phyloP scores from a whole-genome alignment of 352 stramenopile species.

The Albugo laibachii region DNA sequence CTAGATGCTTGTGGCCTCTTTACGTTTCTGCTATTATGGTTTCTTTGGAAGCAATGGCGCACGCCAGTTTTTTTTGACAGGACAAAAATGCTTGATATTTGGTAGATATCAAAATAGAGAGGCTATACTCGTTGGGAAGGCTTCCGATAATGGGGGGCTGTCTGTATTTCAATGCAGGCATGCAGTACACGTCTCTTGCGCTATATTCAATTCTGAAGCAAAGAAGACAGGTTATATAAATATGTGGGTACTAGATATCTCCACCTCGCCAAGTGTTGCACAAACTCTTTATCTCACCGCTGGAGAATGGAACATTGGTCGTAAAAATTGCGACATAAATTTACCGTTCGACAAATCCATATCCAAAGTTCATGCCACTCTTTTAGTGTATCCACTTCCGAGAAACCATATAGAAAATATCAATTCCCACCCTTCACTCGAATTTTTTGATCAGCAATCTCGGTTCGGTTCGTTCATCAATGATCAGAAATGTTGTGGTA shows the following conservation, averaged over 20 bases:
- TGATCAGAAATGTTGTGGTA: slow-evolving; percentile 30
- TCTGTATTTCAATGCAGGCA: too few species aligned
- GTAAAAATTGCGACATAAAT: slow-evolving; percentile 71
- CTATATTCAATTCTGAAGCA: too few species aligned
- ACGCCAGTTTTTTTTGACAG: too few species aligned
- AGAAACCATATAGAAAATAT: slow-evolving; percentile 34
- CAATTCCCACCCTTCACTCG: slow-evolving; percentile 31
- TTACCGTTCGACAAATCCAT: slow-evolving; percentile 68
- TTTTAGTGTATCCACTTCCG: slow-evolving; percentile 47
- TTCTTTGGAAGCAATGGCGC: too few species aligned
- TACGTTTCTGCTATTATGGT: too few species aligned
- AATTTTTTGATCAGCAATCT: slow-evolving; percentile 59
- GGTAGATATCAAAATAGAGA: too few species aligned
- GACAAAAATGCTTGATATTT: too few species aligned
- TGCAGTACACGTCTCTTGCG: too few species aligned
- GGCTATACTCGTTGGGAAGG: too few species aligned
- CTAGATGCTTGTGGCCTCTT: too few species aligned
- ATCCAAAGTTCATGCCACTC: slow-evolving; percentile 50
- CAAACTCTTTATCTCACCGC: slow-evolving; percentile 61
- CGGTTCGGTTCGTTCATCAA: slow-evolving; percentile 80
- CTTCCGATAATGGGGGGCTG: too few species aligned
- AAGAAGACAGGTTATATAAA: background rate
- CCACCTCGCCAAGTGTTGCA: slow-evolving; percentile 11
- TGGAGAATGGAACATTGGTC: slow-evolving; percentile 67
- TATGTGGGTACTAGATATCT: slow-evolving; percentile 71